Conservation (phyloP, 192 early-diverging fungal genomes). For the Jimgerdemannia lactiflua region DNA sequence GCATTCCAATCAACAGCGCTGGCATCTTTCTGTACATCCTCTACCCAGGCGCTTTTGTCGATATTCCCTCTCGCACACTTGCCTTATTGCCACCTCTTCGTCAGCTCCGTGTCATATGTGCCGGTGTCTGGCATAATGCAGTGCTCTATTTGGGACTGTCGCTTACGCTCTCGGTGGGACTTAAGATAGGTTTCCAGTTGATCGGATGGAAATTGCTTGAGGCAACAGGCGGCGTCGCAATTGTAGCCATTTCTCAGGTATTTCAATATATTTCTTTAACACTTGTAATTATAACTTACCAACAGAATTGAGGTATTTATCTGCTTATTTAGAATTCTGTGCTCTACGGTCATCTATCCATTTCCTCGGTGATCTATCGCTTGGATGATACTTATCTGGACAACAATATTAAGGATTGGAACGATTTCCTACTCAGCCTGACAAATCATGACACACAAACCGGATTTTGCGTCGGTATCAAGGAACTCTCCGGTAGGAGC, state of each 20-base stretch:
- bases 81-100: slow-evolving; percentile 34
- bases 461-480: slow-evolving; percentile 47
- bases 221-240: slow-evolving; percentile 52
- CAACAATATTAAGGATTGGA: slow-evolving; percentile 43
- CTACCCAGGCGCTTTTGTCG: slow-evolving; percentile 80
- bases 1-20: slow-evolving; percentile 52
- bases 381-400: slow-evolving; percentile 23
- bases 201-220: slow-evolving; percentile 52
- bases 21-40: slow-evolving; percentile 67
- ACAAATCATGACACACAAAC: slow-evolving; percentile 12
- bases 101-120: slow-evolving; percentile 64
- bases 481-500: not conserved
- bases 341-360: slow-evolving; percentile 38
- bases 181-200: slow-evolving; percentile 31
- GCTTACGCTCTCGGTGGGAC: slow-evolving; percentile 37
- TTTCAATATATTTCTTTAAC: not conserved
- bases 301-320: not conserved
- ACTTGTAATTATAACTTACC: too few relatives aligned
- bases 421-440: slow-evolving; percentile 29
- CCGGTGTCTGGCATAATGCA: slow-evolving; percentile 75
- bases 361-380: slow-evolving; percentile 32
- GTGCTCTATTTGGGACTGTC: slow-evolving; percentile 43
- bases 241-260: slow-evolving; percentile 43
- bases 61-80: slow-evolving; percentile 46
- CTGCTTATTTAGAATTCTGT: slow-evolving; percentile 37